Conservation (phyloP, 805 yeast genomes). For the Hanseniaspora jakobsenii region DNA sequence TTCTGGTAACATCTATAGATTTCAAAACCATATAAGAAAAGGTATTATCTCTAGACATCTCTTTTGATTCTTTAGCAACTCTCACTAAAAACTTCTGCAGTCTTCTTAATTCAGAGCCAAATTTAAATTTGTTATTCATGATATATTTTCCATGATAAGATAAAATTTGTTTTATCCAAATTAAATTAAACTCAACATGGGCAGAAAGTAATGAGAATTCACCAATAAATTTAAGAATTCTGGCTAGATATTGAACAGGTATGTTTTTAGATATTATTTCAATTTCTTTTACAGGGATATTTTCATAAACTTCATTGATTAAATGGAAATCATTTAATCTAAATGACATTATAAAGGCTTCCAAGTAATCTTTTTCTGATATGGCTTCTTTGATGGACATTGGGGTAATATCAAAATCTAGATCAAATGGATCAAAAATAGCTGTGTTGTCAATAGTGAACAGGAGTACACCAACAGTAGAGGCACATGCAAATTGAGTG, state of each 20-base stretch:
- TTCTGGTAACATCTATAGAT: conserved; percentile 24
- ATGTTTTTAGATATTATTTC: conserved; percentile 52
- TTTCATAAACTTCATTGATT: conserved; percentile 61
- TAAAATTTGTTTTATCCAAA: conserved; percentile 66
- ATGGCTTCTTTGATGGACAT: conserved; percentile 54
- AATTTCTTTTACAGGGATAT: conserved; percentile 60
- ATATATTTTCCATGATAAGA: conserved; percentile 70
- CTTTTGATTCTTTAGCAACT: conserved; percentile 61
- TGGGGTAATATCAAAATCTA: conserved; percentile 87
- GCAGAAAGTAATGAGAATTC: conserved; percentile 54
- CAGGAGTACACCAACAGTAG: conserved; percentile 83
- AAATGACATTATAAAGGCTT: conserved; percentile 84
- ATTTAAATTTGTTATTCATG: conserved; percentile 46
- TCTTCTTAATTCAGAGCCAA: conserved; percentile 51
- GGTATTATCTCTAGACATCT: conserved; percentile 41
- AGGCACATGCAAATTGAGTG: conserved; percentile 81
- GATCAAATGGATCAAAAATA: conserved; percentile 85
- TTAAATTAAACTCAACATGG: conserved; percentile 70
- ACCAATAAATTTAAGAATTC: conserved; percentile 59
- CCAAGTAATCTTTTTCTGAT: conserved; percentile 45
- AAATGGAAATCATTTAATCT: conserved; percentile 72
- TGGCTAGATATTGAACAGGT: conserved; percentile 65
- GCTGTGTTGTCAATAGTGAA: conserved; percentile 66
- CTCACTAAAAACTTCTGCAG: conserved; percentile 65
- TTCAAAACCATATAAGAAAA: conserved; percentile 43